Conservation (phyloP, 2,329 filamentous ascomycete genomes). For the Fusarium falciforme region DNA sequence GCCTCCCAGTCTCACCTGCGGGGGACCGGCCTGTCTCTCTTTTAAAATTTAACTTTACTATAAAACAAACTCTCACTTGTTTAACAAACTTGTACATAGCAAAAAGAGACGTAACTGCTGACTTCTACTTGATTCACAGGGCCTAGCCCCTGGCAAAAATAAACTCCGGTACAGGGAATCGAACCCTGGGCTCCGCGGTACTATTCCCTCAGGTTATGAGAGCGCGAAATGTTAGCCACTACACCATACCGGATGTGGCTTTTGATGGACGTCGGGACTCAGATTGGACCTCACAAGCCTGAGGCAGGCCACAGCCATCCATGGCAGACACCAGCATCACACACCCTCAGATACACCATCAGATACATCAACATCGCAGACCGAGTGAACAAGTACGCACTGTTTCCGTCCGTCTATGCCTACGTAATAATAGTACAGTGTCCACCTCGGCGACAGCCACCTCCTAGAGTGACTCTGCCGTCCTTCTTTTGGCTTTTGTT, state of each 20-base stretch:
- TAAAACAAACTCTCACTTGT: neutral
- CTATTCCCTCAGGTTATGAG: slow-evolving; percentile 31
- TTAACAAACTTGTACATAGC: neutral
- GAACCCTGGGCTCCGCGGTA: slow-evolving; percentile 44
- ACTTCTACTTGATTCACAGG: neutral
- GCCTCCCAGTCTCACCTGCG: no score
- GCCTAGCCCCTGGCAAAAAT: neutral
- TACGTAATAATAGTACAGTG: slow-evolving; percentile 42
- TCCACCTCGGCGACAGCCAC: slow-evolving; percentile 10
- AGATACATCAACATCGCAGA: neutral
- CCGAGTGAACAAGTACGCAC: slow-evolving; percentile 14
- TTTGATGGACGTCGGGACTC: neutral
- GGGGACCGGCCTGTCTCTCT: neutral
- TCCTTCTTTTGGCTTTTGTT: slow-evolving; percentile 36
- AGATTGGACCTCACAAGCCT: neutral
- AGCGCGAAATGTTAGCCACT: slow-evolving; percentile 16
- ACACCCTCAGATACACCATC: neutral
- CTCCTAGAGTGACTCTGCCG: slow-evolving; percentile 9
- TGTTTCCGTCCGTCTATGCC: slow-evolving; percentile 40
- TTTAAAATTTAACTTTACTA: neutral
- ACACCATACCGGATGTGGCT: slow-evolving; percentile 37
- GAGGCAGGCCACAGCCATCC: neutral
- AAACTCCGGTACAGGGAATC: slow-evolving; percentile 44
- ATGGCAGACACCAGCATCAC: neutral
- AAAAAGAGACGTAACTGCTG: neutral